These are phyloP conservation scores for Aspergillus quadricinctus DNA, from an alignment of 2,329 filamentous ascomycete genomes.

Conservation along the genomic window DNA sequence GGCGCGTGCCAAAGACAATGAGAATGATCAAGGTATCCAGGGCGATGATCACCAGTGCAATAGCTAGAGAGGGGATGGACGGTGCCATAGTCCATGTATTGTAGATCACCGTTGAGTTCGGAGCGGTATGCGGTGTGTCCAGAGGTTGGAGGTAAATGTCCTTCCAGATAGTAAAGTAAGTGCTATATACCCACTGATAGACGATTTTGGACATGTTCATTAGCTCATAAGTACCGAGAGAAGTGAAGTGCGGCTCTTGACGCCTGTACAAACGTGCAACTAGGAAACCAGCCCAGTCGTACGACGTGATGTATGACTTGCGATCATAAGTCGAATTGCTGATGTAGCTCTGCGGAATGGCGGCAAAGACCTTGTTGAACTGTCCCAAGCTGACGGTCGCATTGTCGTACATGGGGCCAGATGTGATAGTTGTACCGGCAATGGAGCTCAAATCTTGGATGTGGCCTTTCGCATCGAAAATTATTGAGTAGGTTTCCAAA, in stretches of 20 bases:
- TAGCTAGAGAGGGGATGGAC: slow-evolving; percentile 24
- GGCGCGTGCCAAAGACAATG: slow-evolving; percentile 29
- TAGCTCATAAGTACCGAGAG: slow-evolving; percentile 18
- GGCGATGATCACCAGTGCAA: slow-evolving; percentile 26
- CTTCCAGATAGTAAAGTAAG: slow-evolving; percentile 34
- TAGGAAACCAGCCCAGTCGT: slow-evolving; percentile 34
- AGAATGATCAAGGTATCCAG: slow-evolving; percentile 30
- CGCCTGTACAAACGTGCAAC: slow-evolving; percentile 30
- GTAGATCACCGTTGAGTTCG: slow-evolving; percentile 24
- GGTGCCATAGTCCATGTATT: slow-evolving; percentile 30
- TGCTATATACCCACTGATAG: slow-evolving; percentile 34
- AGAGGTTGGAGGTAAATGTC: slow-evolving; percentile 27
- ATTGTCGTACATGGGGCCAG: slow-evolving; percentile 29
- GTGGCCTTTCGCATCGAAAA: slow-evolving; percentile 28
- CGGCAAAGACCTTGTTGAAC: slow-evolving; percentile 34
- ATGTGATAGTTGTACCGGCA: slow-evolving; percentile 15
- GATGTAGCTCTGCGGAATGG: slow-evolving; percentile 30
- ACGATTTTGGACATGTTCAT: slow-evolving; percentile 24
- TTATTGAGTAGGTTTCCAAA: slow-evolving; percentile 22
- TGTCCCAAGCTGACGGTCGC: slow-evolving; percentile 31
- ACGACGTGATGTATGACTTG: slow-evolving; percentile 25
- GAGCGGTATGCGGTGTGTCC: slow-evolving; percentile 12
- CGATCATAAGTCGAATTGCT: slow-evolving; percentile 16
- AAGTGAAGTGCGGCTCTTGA: slow-evolving; percentile 19
- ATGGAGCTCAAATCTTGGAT: slow-evolving; percentile 16